Evolutionary conservation across 306 rosid species (phyloP).

Genomic region (Coriaria nepalensis): DNA sequence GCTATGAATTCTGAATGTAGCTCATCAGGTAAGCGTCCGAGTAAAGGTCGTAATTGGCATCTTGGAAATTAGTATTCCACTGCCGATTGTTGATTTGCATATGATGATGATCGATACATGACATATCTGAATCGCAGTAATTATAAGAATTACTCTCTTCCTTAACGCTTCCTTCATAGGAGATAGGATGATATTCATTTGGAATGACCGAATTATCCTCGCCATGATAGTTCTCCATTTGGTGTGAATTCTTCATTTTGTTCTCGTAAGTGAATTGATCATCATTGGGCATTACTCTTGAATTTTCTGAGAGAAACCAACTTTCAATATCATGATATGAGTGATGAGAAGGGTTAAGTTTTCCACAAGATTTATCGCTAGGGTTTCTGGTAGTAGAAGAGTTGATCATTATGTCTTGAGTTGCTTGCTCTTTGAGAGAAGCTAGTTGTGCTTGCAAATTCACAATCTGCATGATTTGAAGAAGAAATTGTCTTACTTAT

Average conservation of each 20-base stretch:
- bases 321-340: conserved; percentile 31
- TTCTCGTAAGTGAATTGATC: conserved; percentile 20
- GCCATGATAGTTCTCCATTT: too few relatives aligned
- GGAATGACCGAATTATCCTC: too few relatives aligned
- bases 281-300: conserved; percentile 26
- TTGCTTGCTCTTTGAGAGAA: conserved; percentile 64
- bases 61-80: conserved; percentile 15
- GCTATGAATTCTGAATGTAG: too few relatives aligned
- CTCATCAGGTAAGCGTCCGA: too few relatives aligned
- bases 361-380: conserved; percentile 33
- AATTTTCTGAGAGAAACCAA: conserved; percentile 37
- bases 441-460: conserved; percentile 82
- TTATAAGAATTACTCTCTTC: too few relatives aligned
- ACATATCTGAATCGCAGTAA: too few relatives aligned
- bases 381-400: conserved; percentile 35
- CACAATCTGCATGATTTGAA: conserved; percentile 49
- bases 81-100: conserved; percentile 1
- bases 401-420: conserved; percentile 36
- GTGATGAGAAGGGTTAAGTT: conserved; percentile 15
- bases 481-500: not conserved
- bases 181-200: too few relatives aligned
- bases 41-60: conserved; percentile 3
- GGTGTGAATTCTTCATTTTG: too few relatives aligned
- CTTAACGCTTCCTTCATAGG: too few relatives aligned
- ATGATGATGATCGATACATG: too few relatives aligned